Percentiles rank a stretch among this genome's conserved stretches.
These are phyloP conservation scores for Cochlearia excelsa DNA, from an alignment of 345 rosid species.

Conservation along the genomic window DNA sequence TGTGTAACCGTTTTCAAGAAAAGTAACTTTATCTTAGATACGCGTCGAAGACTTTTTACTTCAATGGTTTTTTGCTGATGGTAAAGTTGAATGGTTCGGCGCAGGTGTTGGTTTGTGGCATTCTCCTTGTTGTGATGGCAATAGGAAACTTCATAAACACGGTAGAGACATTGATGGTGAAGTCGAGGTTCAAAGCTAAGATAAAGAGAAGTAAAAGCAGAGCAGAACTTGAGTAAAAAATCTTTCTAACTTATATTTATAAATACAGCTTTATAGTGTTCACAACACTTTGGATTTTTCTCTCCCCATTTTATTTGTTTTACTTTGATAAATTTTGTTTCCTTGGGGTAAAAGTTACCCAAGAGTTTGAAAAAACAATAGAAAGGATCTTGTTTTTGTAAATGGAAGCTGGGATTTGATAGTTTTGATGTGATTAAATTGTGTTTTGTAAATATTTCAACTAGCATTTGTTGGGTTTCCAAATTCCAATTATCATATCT, in stretches of 20 bases:
- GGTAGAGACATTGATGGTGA: slow-evolving; percentile 68
- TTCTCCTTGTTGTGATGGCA: slow-evolving; percentile 86
- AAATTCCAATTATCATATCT: no score
- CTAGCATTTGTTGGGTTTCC: slow-evolving; percentile 1
- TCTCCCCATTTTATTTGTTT: slow-evolving; percentile 8
- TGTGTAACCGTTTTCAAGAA: no score
- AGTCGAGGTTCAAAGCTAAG: slow-evolving; percentile 94
- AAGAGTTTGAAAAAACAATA: no score
- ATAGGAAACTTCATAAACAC: slow-evolving; percentile 87
- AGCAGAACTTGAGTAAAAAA: slow-evolving; percentile 54
- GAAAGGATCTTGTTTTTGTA: slow-evolving; percentile 18
- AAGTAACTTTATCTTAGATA: background rate
- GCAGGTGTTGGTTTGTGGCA: slow-evolving; percentile 82
- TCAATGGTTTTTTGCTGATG: background rate
- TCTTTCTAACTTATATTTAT: slow-evolving; percentile 12
- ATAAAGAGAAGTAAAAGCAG: slow-evolving; percentile 89
- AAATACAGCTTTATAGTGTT: slow-evolving; percentile 24
- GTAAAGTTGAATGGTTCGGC: slow-evolving; percentile 13
- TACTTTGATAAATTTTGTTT: slow-evolving; percentile 22
- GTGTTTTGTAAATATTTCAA: slow-evolving; percentile 18
- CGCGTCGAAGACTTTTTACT: background rate
- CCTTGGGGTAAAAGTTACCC: slow-evolving; percentile 7
- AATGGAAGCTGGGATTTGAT: slow-evolving; percentile 30
- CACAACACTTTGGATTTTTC: slow-evolving; percentile 14
- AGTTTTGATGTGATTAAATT: slow-evolving; percentile 17